Evolutionary conservation across 2,329 filamentous ascomycete species (phyloP).

Genomic region (Colletotrichum kahawae): DNA sequence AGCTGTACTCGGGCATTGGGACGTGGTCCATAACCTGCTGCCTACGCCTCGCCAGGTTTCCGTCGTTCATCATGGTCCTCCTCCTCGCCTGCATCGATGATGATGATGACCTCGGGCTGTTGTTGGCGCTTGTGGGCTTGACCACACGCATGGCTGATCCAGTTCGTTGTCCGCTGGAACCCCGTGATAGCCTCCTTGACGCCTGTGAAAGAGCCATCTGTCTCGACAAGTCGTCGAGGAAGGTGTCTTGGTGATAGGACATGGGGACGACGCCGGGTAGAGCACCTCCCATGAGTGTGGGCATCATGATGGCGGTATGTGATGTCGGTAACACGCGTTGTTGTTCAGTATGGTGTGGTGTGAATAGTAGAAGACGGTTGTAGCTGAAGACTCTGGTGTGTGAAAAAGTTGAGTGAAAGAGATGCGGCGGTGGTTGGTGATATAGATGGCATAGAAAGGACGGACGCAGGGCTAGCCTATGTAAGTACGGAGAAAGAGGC

Average conservation of each 20-base stretch:
- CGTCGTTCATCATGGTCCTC: slow-evolving; percentile 61
- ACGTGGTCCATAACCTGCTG: slow-evolving; percentile 53
- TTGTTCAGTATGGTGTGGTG: neutral
- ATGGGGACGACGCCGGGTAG: slow-evolving; percentile 33
- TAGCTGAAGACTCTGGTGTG: neutral
- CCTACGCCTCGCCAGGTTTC: slow-evolving; percentile 47
- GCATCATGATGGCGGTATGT: slow-evolving; percentile 34
- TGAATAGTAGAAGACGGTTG: neutral
- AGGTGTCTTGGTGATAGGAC: slow-evolving; percentile 44
- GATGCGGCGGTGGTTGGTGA: neutral
- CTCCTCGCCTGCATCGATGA: slow-evolving; percentile 54
- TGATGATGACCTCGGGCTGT: slow-evolving; percentile 65
- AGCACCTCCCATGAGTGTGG: slow-evolving; percentile 37
- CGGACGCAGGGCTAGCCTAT: slow-evolving; percentile 28
- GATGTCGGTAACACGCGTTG: neutral
- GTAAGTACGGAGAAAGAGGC: slow-evolving; percentile 30
- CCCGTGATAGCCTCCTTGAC: slow-evolving; percentile 52
- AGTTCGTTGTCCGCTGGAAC: slow-evolving; percentile 54
- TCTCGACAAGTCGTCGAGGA: slow-evolving; percentile 56
- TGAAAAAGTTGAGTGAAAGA: neutral
- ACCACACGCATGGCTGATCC: slow-evolving; percentile 61
- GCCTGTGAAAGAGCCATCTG: slow-evolving; percentile 55
- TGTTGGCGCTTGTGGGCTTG: slow-evolving; percentile 72
- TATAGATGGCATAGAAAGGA: slow-evolving; percentile 14
- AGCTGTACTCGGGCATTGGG: slow-evolving; percentile 36